A percentile compares a stretch with the other conserved stretches of the same genome.
Conservation (phyloP, 2,329 filamentous ascomycete genomes). For the Pezicula rhizophila region DNA sequence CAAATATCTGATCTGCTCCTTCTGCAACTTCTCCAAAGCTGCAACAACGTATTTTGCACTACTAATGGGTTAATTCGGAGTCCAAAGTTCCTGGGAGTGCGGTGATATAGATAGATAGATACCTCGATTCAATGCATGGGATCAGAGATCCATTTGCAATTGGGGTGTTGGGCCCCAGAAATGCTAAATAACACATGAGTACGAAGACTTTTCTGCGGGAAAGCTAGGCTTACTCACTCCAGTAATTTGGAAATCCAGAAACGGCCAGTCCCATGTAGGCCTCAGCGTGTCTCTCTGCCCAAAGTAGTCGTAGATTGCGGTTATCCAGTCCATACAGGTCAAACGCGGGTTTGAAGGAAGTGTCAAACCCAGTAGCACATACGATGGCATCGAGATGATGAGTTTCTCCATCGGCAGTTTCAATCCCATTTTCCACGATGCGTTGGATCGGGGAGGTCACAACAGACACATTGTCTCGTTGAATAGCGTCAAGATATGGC, state of each 20-base stretch:
- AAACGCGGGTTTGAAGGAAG: conserved; percentile 12
- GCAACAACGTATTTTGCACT: background rate
- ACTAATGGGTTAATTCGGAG: background rate
- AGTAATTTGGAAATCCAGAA: conserved; percentile 3
- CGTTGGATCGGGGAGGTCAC: background rate
- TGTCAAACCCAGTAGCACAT: conserved; percentile 24
- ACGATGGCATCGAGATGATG: conserved; percentile 25
- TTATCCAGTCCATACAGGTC: conserved; percentile 7
- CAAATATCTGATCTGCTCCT: background rate
- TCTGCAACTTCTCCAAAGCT: background rate
- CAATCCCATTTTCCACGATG: background rate
- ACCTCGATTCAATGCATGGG: background rate
- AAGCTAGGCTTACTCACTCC: background rate
- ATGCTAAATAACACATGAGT: background rate
- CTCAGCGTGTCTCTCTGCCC: conserved; percentile 4
- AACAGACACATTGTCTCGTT: background rate
- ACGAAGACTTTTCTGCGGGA: background rate
- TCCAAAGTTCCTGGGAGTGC: background rate
- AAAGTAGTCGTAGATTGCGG: conserved; percentile 3
- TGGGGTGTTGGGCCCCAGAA: background rate
- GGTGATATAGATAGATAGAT: background rate
- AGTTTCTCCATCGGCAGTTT: conserved; percentile 1
- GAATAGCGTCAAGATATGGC: conserved; percentile 1
- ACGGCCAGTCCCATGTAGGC: conserved; percentile 10
- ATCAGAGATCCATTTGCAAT: background rate